A percentile compares a stretch with the other conserved stretches of the same genome.
phyloP scores from a whole-genome alignment of 805 yeast species.

The Cyberlindnera japonica region DNA sequence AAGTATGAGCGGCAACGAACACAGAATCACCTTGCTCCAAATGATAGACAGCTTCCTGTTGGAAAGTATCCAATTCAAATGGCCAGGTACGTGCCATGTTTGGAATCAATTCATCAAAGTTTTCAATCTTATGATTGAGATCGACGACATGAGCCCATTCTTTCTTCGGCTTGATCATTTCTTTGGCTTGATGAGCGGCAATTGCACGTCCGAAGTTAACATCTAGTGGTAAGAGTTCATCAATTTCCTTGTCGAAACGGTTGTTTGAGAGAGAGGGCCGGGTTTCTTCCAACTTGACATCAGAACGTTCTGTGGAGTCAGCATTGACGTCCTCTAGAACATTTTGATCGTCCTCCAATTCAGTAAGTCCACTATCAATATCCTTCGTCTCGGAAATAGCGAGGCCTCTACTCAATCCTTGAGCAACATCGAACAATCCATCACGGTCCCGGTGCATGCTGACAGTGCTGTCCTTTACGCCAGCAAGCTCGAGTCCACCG shows the following conservation, averaged over 20 bases:
- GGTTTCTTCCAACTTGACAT: slow-evolving; percentile 7
- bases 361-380: slow-evolving; percentile 13
- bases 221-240: slow-evolving; percentile 49
- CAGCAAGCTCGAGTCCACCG: slow-evolving; percentile 60
- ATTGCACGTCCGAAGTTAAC: slow-evolving; percentile 37
- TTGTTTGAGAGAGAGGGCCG: background rate
- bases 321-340: slow-evolving; percentile 20
- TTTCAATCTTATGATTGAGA: slow-evolving; percentile 73
- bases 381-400: slow-evolving; percentile 5
- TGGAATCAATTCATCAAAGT: slow-evolving; percentile 86
- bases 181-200: slow-evolving; percentile 14
- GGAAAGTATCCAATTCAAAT: slow-evolving; percentile 90
- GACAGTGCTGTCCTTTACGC: slow-evolving; percentile 34
- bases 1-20: slow-evolving; percentile 97
- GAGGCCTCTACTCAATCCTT: slow-evolving; percentile 76
- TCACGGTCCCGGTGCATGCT: slow-evolving; percentile 58
- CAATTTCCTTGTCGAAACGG: slow-evolving; percentile 37
- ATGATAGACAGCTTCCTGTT: slow-evolving; percentile 94
- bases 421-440: slow-evolving; percentile 82
- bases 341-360: too few relatives aligned
- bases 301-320: too few relatives aligned
- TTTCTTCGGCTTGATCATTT: slow-evolving; percentile 33
- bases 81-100: slow-evolving; percentile 94
- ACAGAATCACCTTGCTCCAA: slow-evolving; percentile 98
- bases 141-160: slow-evolving; percentile 97